phyloP scores from a whole-genome alignment of 2,329 filamentous ascomycete species.

The Ceratocystis diversiconidia region DNA sequence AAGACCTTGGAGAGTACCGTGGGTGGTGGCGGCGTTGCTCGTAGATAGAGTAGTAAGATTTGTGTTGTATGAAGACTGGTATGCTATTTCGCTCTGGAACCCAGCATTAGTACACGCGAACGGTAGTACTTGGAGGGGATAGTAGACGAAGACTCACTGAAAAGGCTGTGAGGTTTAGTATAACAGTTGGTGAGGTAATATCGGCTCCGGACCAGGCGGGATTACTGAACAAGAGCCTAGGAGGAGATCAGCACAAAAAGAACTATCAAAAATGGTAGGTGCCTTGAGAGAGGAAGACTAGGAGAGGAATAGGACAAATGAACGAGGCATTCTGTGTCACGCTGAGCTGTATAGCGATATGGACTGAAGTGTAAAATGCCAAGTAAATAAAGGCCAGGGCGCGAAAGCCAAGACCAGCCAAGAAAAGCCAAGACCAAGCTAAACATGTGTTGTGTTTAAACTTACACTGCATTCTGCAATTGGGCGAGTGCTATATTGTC shows the following conservation, averaged over 20 bases:
- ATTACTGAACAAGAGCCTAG: slow-evolving; percentile 46
- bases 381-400: background rate
- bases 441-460: slow-evolving; percentile 18
- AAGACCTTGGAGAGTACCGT: slow-evolving; percentile 57
- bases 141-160: slow-evolving; percentile 31
- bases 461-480: slow-evolving; percentile 39
- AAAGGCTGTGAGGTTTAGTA: slow-evolving; percentile 42
- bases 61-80: slow-evolving; percentile 35
- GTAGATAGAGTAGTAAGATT: slow-evolving; percentile 66
- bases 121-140: background rate
- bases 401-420: slow-evolving; percentile 1
- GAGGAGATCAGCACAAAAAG: slow-evolving; percentile 12
- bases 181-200: slow-evolving; percentile 38
- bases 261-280: background rate
- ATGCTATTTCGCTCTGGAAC: slow-evolving; percentile 34
- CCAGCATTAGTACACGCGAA: slow-evolving; percentile 19
- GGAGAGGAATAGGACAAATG: background rate
- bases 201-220: slow-evolving; percentile 38
- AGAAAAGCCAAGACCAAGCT: slow-evolving; percentile 1
- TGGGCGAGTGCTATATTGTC: slow-evolving; percentile 32
- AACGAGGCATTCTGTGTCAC: background rate
- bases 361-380: background rate
- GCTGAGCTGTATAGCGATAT: background rate
- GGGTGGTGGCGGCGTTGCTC: slow-evolving; percentile 44
- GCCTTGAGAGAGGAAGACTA: background rate